Evolutionary conservation across 306 rosid species (phyloP), one percentile per base, ranked within the genome.

Genomic region (Begonia peltatifolia): DNA sequence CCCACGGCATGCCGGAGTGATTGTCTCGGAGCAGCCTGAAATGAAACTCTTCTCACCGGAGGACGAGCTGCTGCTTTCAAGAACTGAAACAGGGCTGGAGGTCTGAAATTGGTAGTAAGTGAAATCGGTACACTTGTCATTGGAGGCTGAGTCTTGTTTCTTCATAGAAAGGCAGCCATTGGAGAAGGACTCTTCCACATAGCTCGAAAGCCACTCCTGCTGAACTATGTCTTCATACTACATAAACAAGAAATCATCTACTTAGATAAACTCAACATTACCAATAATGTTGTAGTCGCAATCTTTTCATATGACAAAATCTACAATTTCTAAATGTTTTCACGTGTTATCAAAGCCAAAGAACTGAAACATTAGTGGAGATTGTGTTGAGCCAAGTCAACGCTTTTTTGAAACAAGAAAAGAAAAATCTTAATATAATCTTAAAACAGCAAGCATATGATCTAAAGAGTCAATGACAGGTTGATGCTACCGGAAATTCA

Each of bases 201-300:
- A 83, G 15, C 67, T 83, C 4, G 96, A 83, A 10, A 92, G 78
- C 99, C 99, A 92, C 62, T 92, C 96, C 81, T 87, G 57, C 43
- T 84, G 94, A 41, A 87, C 79, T 56, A 87, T 83, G 65, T 92
- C 99, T 47, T 92, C 99, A 57, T 81, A 87, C 99, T 92, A 81
- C 22, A 3, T 54, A 23, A 30, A 7, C 38, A 12, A 16, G 12
- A 60, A 2, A 17, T 9, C 38, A 54, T 12, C 9, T 3, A 30
- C 38, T 4, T 30, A 5, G 9, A 30, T 30, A 30, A 30, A 30
- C 38, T 30, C 8, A 30, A 30, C 38, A 30, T 30, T 30, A 1
- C 9, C 38, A 9, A 30, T 30, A 30, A 2, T 7, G 38, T 3
- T 43, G n/a, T n/a, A n/a, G n/a, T n/a, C n/a, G n/a, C n/a, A n/a